These are phyloP conservation scores for Pelargonium citronellum DNA, from an alignment of 441 rosid genomes.

Conservation along the genomic window DNA sequence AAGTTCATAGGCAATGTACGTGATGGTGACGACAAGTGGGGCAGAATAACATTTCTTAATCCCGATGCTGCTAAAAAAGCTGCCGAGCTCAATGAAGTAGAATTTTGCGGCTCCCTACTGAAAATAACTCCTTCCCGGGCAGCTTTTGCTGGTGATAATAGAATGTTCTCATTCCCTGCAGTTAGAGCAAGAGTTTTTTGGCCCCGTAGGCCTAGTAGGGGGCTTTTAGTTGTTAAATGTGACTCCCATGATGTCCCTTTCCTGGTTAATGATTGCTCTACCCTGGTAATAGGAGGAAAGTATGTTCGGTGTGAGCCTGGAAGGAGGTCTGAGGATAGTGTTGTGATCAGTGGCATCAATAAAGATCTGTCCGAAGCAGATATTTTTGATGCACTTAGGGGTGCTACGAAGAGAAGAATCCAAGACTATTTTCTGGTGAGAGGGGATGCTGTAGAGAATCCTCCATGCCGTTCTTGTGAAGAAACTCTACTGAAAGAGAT, in stretches of 20 bases:
- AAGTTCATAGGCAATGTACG: constrained; percentile 36
- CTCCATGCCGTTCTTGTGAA: constrained; percentile 37
- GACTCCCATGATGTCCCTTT: constrained; percentile 10
- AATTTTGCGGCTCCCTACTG: constrained; percentile 46
- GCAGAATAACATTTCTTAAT: constrained; percentile 54
- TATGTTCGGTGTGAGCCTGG: constrained; percentile 13
- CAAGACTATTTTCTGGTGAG: constrained; percentile 27
- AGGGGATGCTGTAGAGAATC: constrained; percentile 38
- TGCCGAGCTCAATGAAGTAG: constrained; percentile 41
- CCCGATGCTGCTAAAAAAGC: constrained; percentile 61
- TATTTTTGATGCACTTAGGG: constrained; percentile 17
- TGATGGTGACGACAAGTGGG: constrained; percentile 52
- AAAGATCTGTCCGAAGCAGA: constrained; percentile 23
- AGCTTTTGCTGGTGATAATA: constrained; percentile 39
- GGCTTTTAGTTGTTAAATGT: constrained; percentile 26
- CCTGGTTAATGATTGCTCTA: constrained; percentile 17
- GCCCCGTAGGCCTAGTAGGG: constrained; percentile 54
- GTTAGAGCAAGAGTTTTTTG: constrained; percentile 53
- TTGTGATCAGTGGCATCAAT: constrained; percentile 12
- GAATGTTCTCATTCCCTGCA: constrained; percentile 46
- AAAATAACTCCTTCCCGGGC: constrained; percentile 42
- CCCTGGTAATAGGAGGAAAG: constrained; percentile 21
- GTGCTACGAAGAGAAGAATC: constrained; percentile 19
- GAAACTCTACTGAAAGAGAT: constrained; percentile 50
- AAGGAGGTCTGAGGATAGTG: neutral